phyloP scores from a whole-genome alignment of 1,139 yeast genomes.

The Scheffersomyces segobiensis region DNA sequence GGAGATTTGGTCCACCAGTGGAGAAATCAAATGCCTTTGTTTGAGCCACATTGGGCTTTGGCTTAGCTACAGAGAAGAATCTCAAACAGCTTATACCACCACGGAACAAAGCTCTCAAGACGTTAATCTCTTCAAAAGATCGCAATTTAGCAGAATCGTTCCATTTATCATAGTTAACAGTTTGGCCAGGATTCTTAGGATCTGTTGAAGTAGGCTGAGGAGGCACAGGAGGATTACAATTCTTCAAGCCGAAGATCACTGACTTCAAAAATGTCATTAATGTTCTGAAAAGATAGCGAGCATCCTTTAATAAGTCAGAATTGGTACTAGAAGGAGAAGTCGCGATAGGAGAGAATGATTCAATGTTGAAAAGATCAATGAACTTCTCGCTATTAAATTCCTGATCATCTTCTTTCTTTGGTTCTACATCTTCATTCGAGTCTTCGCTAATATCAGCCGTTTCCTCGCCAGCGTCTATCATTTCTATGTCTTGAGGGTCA shows the following conservation, averaged over 20 bases:
- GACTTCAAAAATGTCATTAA: slow-evolving; percentile 89
- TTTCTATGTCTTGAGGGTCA: slow-evolving; percentile 18
- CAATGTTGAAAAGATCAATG: slow-evolving; percentile 40
- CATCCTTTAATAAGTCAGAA: slow-evolving; percentile 79
- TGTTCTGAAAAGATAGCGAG: slow-evolving; percentile 83
- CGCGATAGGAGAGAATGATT: slow-evolving; percentile 41
- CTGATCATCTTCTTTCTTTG: slow-evolving; percentile 31
- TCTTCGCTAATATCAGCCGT: not conserved
- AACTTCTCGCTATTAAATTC: slow-evolving; percentile 14
- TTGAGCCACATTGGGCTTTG: slow-evolving; percentile 36
- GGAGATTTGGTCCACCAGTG: slow-evolving; percentile 73
- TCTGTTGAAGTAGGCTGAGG: slow-evolving; percentile 50
- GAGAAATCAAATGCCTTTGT: slow-evolving; percentile 63
- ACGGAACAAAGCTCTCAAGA: slow-evolving; percentile 73
- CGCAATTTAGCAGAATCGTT: slow-evolving; percentile 83
- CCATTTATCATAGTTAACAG: slow-evolving; percentile 65
- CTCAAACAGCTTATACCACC: slow-evolving; percentile 83
- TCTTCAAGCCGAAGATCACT: slow-evolving; percentile 84
- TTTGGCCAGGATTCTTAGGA: slow-evolving; percentile 60
- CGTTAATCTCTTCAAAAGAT: slow-evolving; percentile 77
- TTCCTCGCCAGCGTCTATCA: slow-evolving; percentile 11
- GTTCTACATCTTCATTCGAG: slow-evolving; percentile 17
- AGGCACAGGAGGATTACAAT: slow-evolving; percentile 86
- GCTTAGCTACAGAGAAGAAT: slow-evolving; percentile 65
- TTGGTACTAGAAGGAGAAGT: slow-evolving; percentile 31